phyloP scores from a whole-genome alignment of 2,329 filamentous ascomycete genomes.

The Ophiostoma quercus region DNA sequence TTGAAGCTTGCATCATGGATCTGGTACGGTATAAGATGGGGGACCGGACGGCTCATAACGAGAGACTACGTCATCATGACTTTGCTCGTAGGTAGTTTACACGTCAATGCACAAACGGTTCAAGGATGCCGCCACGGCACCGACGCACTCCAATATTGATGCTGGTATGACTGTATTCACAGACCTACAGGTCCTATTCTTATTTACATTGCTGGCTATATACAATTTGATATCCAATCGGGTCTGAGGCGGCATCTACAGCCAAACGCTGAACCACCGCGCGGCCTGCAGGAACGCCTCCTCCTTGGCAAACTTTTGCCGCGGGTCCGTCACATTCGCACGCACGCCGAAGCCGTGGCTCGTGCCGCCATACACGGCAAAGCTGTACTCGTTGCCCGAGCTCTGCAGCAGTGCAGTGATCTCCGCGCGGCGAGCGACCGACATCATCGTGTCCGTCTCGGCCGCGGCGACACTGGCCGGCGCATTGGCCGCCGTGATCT shows the following conservation, averaged over 20 bases:
- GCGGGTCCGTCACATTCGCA: conserved; percentile 46
- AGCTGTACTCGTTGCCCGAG: conserved; percentile 28
- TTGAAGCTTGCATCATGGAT: too few relatives aligned
- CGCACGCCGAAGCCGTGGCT: conserved; percentile 71
- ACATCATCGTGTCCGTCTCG: conserved; percentile 50
- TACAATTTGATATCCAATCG: neutral
- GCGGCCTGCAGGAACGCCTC: conserved; percentile 72
- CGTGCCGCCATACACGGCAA: conserved; percentile 64
- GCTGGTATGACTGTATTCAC: too few relatives aligned
- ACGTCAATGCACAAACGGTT: too few relatives aligned
- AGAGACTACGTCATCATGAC: too few relatives aligned
- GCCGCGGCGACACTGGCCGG: neutral
- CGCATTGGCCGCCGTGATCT: neutral
- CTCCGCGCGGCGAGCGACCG: conserved; percentile 48
- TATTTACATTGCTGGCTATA: neutral
- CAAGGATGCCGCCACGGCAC: too few relatives aligned
- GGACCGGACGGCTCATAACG: too few relatives aligned
- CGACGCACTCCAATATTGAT: too few relatives aligned
- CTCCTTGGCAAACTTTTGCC: conserved; percentile 67
- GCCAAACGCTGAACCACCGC: conserved; percentile 62
- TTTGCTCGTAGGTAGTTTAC: too few relatives aligned
- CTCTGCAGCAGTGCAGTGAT: conserved; percentile 40
- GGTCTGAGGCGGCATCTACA: neutral
- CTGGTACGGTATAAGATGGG: too few relatives aligned
- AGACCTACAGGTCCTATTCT: too few relatives aligned